Base-by-base conservation (phyloP, 2,329 filamentous ascomycete species). In the Coniella vitis region DNA sequence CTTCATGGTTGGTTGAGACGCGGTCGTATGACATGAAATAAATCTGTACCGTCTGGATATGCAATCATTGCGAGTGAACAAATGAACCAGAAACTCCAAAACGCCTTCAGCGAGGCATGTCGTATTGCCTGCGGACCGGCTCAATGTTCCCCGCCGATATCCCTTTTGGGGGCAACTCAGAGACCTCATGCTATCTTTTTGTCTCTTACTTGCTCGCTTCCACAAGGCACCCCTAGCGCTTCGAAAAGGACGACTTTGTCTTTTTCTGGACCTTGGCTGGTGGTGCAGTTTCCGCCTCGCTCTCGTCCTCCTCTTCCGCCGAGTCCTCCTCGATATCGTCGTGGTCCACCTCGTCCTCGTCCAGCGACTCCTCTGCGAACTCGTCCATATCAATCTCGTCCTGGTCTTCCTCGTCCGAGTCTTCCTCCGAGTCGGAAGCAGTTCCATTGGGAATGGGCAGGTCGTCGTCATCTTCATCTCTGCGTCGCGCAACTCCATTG, bases 371-470 rank as follows among this genome's bases (percentile, higher is more conserved):
- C 49, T 53, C 51, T 16, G 48, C 56, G 16, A 51, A 44, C 5
- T 56, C 53, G 21, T 54, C 54, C 13, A 54, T 56, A 13, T 57
- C 51, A 39, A 55, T 48, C 21, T 54, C 66, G 10, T 71, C 69
- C 4, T 65, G 67, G 7, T 70, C 71, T 9, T 73, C 72, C 10
- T 72, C 73, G 10, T 75, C 73, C 46, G 70, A 72, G n/a, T 78
- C 74, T 16, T 82, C 80, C 38, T 84, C 79, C 5, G 79, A 83
- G 39, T 78, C 79, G 22, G 76, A 79, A 13, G 74, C 62, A 45
- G 75, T 65, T 45, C 75, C 76, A 54, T 79, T 82, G 19, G 73
- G 69, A 25, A 74, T 67, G 3, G 74, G 72, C 58, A 77, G 71
- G 39, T 79, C 81, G 16, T 83, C 81, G 14, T 79, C 76, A 3